Percentiles rank a stretch among this genome's conserved stretches.
phyloP scores from a whole-genome alignment of 345 rosid genomes.

The Citrus hindsii region DNA sequence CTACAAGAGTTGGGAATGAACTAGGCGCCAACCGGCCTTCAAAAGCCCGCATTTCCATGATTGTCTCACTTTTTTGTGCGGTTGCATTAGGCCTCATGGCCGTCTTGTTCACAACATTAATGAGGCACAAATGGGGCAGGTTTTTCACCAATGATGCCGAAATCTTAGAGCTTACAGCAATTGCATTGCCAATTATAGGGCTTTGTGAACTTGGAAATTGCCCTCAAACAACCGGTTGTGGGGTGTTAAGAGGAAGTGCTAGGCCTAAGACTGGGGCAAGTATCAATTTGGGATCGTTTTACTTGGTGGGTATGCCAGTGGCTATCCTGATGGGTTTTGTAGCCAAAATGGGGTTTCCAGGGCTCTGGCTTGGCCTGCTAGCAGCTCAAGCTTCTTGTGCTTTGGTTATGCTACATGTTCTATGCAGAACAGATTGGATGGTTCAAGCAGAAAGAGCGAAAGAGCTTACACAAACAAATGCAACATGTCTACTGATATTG shows the following conservation, averaged over 20 bases:
- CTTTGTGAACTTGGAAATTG: constrained; percentile 95
- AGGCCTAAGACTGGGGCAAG: constrained; percentile 88
- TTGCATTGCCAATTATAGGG: constrained; percentile 85
- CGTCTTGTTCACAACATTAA: constrained; percentile 57
- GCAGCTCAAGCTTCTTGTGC: constrained; percentile 96
- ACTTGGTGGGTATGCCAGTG: constrained; percentile 91
- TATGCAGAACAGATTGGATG: constrained; percentile 71
- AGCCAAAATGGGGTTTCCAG: constrained; percentile 70
- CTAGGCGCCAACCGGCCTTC: constrained; percentile 85
- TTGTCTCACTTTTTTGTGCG: constrained; percentile 66
- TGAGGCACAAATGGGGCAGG: constrained; percentile 85
- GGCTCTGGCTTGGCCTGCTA: constrained; percentile 87
- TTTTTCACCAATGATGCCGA: constrained; percentile 67
- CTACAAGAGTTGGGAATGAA: constrained; percentile 86
- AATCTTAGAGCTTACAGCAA: constrained; percentile 69
- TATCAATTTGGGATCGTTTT: constrained; percentile 91
- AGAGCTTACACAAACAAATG: constrained; percentile 48
- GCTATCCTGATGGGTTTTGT: constrained; percentile 64
- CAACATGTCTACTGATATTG: constrained; percentile 12
- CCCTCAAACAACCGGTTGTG: constrained; percentile 96
- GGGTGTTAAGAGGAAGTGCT: constrained; percentile 84
- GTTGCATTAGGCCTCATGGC: constrained; percentile 64
- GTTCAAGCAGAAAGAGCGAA: constrained; percentile 69
- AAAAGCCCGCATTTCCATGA: constrained; percentile 72
- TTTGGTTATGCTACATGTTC: constrained; percentile 62